Conservation (phyloP, 2,329 filamentous ascomycete species). For the Colletotrichum sp. region DNA sequence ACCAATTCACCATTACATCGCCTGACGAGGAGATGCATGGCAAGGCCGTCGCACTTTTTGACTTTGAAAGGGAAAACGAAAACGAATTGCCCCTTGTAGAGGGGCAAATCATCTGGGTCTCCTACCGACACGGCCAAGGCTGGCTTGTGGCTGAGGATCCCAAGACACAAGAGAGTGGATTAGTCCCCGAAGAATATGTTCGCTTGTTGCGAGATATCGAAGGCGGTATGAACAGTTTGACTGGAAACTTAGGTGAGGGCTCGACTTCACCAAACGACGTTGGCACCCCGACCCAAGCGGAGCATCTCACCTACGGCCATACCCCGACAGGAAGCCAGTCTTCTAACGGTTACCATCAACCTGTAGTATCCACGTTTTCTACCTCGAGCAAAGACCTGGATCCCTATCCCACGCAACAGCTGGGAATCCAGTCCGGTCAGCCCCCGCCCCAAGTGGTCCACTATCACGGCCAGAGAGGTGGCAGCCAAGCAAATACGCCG, state of each 20-base stretch:
- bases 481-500: slow-evolving; percentile 70
- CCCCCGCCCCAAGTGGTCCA: slow-evolving; percentile 70
- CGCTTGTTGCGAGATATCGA: slow-evolving; percentile 91
- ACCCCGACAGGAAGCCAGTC: slow-evolving; percentile 22
- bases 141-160: slow-evolving; percentile 98
- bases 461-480: slow-evolving; percentile 71
- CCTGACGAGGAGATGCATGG: slow-evolving; percentile 98
- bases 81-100: slow-evolving; percentile 93
- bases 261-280: slow-evolving; percentile 59
- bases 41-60: slow-evolving; percentile 92
- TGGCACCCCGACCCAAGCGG: slow-evolving; percentile 66
- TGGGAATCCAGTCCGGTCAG: slow-evolving; percentile 67
- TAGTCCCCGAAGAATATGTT: slow-evolving; percentile 97
- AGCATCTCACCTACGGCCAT: slow-evolving; percentile 44
- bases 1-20: slow-evolving; percentile 92
- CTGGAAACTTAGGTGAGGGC: slow-evolving; percentile 62
- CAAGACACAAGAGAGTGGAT: slow-evolving; percentile 89
- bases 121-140: slow-evolving; percentile 93
- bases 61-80: slow-evolving; percentile 94
- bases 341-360: slow-evolving; percentile 72
- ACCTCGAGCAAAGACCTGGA: slow-evolving; percentile 74
- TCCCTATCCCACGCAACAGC: slow-evolving; percentile 69
- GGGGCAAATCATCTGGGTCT: slow-evolving; percentile 95
- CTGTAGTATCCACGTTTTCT: slow-evolving; percentile 72
- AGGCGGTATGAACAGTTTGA: slow-evolving; percentile 80